Base-by-base conservation (phyloP, 805 yeast species). In the Nakazawaea holstii region DNA sequence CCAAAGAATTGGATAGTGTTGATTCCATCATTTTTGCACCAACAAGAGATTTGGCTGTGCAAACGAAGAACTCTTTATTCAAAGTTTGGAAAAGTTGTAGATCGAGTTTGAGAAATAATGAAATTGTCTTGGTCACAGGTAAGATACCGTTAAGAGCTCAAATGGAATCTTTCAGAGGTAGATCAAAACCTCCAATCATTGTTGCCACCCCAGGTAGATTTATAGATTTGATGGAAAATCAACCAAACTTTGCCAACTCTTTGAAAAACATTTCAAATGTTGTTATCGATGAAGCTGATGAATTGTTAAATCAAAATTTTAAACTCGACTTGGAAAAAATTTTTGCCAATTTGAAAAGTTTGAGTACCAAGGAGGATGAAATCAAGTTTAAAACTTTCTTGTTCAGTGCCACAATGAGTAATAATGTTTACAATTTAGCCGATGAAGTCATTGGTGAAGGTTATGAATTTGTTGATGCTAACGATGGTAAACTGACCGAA, bases 271-370 rank as follows among this genome's bases (percentile, higher is more conserved):
- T 91, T 48, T 75, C 74, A 50, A 78, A 82, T 57, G 73, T 87
- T 51, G 83, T 90, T 35, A 79, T 88, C 53, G 97, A 91, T 64
- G 98, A 91, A 69, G 97, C 97, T 35, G 97, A 91, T 67, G 78
- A 94, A 56, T 68, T 91, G 44, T 72, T 91, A 51, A 94, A 85
- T 62, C 81, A 79, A 51, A 95, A 95, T 14, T 91, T 92, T 63
- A 81, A 77, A 57, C 77, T 74, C 35, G 84, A 79, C 52, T 70
- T 91, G 50, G 72, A 75, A 48, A 68, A 70, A 26, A 82, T 90
- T 48, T 77, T 84, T 39, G 66, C 67, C 10, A 62, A 57, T 35
- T 65, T 87, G 52, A 73, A 46, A 46, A 49, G 37, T 42, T 52
- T 56, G 52, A 59, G 59, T 37, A 53, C 50, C 49, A 65, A 53